Evolutionary conservation across 2,329 filamentous ascomycete genomes (phyloP).

Genomic region (Triangularia setosa): DNA sequence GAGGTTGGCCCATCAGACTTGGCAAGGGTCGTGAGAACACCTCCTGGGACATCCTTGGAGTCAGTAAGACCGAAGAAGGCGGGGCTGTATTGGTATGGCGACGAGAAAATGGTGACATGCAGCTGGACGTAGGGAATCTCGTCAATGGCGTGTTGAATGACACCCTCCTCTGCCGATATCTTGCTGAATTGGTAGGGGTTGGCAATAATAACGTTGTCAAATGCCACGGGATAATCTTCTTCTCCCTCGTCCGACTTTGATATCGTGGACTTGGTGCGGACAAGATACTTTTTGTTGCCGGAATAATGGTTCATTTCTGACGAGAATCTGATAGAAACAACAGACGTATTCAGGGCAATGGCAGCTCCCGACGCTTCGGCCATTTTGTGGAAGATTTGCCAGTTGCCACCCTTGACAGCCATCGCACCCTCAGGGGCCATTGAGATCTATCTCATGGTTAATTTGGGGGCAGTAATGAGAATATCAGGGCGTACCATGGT

Average conservation of each 20-base stretch:
- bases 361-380: slow-evolving; percentile 59
- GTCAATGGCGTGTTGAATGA: slow-evolving; percentile 69
- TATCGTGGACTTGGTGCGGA: slow-evolving; percentile 36
- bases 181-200: slow-evolving; percentile 77
- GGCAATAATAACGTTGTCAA: slow-evolving; percentile 80
- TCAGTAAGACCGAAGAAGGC: slow-evolving; percentile 65
- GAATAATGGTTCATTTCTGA: slow-evolving; percentile 22
- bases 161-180: slow-evolving; percentile 58
- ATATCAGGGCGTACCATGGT: slow-evolving; percentile 57
- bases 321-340: slow-evolving; percentile 56
- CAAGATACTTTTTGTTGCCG: slow-evolving; percentile 40
- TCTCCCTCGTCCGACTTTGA: slow-evolving; percentile 28
- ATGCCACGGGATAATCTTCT: slow-evolving; percentile 49
- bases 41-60: slow-evolving; percentile 60
- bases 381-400: slow-evolving; percentile 89
- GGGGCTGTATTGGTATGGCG: slow-evolving; percentile 67
- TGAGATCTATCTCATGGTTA: slow-evolving; percentile 53
- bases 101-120: slow-evolving; percentile 86
- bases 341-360: slow-evolving; percentile 62
- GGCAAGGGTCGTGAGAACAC: slow-evolving; percentile 78
- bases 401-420: slow-evolving; percentile 80
- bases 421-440: slow-evolving; percentile 85
- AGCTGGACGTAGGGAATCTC: slow-evolving; percentile 80
- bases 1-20: slow-evolving; percentile 49
- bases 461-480: slow-evolving; percentile 1